A percentile compares a stretch with the other conserved stretches of the same genome.
Evolutionary conservation across 805 yeast species (phyloP).

Genomic region (Groenewaldozyma salmanticensis): DNA sequence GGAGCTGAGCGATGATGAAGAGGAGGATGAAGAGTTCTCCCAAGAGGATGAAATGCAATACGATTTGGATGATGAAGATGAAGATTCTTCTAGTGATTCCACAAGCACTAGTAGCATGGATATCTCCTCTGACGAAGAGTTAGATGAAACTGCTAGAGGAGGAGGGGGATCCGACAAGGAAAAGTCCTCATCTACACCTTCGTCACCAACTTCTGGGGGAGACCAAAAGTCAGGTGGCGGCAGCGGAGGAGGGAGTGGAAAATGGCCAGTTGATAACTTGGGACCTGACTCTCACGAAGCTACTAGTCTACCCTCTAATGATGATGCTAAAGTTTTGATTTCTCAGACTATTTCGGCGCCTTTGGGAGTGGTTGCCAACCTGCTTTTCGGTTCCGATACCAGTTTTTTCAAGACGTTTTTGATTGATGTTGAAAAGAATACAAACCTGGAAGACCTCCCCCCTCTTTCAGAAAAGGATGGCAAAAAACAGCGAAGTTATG

Average conservation of each 20-base stretch:
- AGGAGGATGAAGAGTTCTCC: conserved; percentile 11
- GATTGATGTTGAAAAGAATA: conserved; percentile 22
- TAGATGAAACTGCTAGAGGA: conserved; percentile 19
- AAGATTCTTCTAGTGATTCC: conserved; percentile 16
- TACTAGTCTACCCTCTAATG: conserved; percentile 40
- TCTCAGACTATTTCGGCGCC: conserved; percentile 56
- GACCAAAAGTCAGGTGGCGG: conserved; percentile 5
- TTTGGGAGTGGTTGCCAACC: conserved; percentile 59
- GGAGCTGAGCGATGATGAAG: conserved; percentile 15
- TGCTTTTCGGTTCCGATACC: conserved; percentile 59
- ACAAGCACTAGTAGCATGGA: conserved; percentile 1
- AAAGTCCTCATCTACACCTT: conserved; percentile 3
- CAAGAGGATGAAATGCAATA: not conserved
- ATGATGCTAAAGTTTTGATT: conserved; percentile 43
- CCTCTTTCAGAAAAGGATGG: conserved; percentile 16
- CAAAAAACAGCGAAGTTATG: conserved; percentile 35
- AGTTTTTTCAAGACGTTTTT: conserved; percentile 35
- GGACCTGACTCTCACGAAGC: conserved; percentile 62
- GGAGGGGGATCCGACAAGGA: conserved; percentile 4
- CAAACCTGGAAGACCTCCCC: conserved; percentile 18
- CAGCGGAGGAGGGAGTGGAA: conserved; percentile 5
- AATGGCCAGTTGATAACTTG: conserved; percentile 31
- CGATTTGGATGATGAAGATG: conserved; percentile 1
- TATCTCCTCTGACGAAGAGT: conserved; percentile 25
- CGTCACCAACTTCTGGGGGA: conserved; percentile 4